Percentiles rank a stretch among this genome's conserved stretches.
phyloP scores from a whole-genome alignment of 805 yeast species.

The Ogataea nonfermentans region DNA sequence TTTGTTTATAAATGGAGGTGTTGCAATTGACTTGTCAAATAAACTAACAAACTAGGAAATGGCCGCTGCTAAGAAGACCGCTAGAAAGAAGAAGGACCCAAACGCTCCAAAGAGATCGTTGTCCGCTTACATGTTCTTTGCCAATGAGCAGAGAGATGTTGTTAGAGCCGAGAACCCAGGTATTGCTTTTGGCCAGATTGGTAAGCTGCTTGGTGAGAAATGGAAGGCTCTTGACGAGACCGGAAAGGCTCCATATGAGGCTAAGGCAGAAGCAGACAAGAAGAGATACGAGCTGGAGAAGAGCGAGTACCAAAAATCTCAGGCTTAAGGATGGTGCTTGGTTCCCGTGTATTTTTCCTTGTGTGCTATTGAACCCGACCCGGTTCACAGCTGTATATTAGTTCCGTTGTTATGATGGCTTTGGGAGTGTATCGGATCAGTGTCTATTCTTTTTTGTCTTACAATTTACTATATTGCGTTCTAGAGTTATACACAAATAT shows the following conservation, averaged over 20 bases:
- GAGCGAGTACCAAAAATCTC: conserved; percentile 64
- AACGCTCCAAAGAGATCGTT: conserved; percentile 99
- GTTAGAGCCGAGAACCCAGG: conserved; percentile 97
- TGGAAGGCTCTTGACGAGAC: conserved; percentile 89
- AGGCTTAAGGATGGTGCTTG: conserved; percentile 11
- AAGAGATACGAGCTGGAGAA: conserved; percentile 96
- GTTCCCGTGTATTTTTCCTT: conserved; percentile 4
- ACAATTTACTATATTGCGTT: conserved; percentile 5
- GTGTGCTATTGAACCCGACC: conserved; percentile 4
- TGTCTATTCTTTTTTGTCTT: conserved; percentile 7
- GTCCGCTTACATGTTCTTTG: conserved; percentile 98
- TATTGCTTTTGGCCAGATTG: conserved; percentile 92
- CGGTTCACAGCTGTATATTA: conserved; percentile 23
- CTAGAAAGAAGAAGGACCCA: conserved; percentile 64
- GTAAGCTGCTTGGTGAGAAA: conserved; percentile 90
- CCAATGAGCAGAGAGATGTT: conserved; percentile 94
- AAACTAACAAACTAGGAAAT: conserved; percentile 19
- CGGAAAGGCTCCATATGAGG: conserved; percentile 87
- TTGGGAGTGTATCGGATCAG: conserved; percentile 9
- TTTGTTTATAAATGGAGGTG: conserved; percentile 5
- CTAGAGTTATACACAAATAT: conserved; percentile 3
- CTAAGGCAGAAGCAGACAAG: conserved; percentile 93
- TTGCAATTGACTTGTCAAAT: conserved; percentile 2
- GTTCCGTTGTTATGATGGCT: conserved; percentile 17
- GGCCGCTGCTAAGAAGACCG: conserved; percentile 32